Evolutionary conservation across 768 basidiomycete species (phyloP).

Genomic region (Termitomyces titanicus): DNA sequence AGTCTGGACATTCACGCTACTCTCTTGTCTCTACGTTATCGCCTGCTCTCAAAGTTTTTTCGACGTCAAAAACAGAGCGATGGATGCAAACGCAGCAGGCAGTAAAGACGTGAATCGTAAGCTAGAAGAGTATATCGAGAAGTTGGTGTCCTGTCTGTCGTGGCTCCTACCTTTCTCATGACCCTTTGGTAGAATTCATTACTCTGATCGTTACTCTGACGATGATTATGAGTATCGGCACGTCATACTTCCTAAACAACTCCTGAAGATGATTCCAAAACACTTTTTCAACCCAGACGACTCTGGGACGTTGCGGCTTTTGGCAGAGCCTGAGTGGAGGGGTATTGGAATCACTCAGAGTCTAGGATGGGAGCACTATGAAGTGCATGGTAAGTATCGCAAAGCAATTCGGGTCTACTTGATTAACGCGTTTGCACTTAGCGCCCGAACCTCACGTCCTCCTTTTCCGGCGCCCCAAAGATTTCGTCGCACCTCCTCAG

Average conservation of each 20-base stretch:
- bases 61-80: constrained; percentile 5
- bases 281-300: constrained; percentile 73
- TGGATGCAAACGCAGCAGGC: constrained; percentile 24
- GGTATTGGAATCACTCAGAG: constrained; percentile 96
- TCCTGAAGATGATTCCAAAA: constrained; percentile 92
- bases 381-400: constrained; percentile 75
- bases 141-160: constrained; percentile 36
- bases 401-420: background rate
- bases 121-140: constrained; percentile 77
- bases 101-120: constrained; percentile 43
- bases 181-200: constrained; percentile 62
- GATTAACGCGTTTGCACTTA: constrained; percentile 23
- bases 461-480: constrained; percentile 81
- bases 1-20: too few species aligned
- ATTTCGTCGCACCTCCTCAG: constrained; percentile 55
- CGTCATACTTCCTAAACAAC: constrained; percentile 92
- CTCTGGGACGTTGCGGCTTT: constrained; percentile 73
- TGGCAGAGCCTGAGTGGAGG: constrained; percentile 90
- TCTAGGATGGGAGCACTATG: constrained; percentile 96
- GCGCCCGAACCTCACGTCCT: constrained; percentile 93
- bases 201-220: constrained; percentile 90
- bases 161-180: constrained; percentile 12
- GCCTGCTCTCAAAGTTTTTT: background rate
- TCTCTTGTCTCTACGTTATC: background rate
- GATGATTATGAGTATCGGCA: constrained; percentile 94